Conservation (phyloP, 345 rosid genomes). For the Populus tremula region DNA sequence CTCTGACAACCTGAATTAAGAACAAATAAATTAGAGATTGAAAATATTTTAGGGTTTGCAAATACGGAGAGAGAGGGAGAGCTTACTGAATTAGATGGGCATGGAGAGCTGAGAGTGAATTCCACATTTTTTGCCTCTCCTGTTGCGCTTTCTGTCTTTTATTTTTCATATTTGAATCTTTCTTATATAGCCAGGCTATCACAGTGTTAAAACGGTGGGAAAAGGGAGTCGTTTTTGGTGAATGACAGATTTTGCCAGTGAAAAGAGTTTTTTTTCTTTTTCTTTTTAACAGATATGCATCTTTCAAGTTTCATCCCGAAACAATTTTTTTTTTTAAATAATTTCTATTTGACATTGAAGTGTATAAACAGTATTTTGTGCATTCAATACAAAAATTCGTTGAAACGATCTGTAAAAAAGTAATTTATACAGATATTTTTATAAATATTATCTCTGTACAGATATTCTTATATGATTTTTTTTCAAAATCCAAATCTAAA, state of each 20-base stretch:
- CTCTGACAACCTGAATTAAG: slow-evolving; percentile 39
- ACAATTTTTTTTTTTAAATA: too few relatives aligned
- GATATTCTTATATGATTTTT: too few relatives aligned
- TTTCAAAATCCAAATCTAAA: too few relatives aligned
- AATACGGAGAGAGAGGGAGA: slow-evolving; percentile 1
- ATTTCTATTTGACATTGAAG: too few relatives aligned
- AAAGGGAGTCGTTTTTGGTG: neutral
- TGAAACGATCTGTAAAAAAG: too few relatives aligned
- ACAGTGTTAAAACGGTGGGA: neutral
- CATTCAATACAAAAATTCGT: too few relatives aligned
- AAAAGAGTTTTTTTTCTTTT: too few relatives aligned
- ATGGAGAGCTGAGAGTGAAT: slow-evolving; percentile 36
- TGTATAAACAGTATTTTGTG: too few relatives aligned
- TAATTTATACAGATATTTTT: too few relatives aligned
- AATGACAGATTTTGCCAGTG: neutral
- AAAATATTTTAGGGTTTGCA: neutral
- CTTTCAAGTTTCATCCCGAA: too few relatives aligned
- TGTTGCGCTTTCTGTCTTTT: neutral
- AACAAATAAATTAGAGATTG: neutral
- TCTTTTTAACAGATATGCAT: too few relatives aligned
- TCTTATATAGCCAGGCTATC: neutral
- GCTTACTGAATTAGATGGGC: slow-evolving; percentile 49
- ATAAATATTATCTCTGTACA: too few relatives aligned
- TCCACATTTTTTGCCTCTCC: slow-evolving; percentile 29
- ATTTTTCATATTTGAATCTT: neutral